Conservation (phyloP, 495 filamentous ascomycete species). For the Xylaria telfairii region DNA sequence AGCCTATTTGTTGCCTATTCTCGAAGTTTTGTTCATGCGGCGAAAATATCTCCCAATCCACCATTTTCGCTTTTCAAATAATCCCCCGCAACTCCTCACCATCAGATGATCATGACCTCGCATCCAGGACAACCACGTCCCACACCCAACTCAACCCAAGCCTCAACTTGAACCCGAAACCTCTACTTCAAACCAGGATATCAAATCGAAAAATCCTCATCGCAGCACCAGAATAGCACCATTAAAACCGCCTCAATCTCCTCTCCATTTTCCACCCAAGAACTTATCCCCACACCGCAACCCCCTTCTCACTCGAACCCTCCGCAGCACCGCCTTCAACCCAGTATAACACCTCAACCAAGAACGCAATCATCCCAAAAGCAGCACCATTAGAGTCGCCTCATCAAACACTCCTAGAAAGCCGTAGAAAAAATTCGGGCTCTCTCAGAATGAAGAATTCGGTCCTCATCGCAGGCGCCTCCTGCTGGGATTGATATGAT, state of each 20-base stretch:
- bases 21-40: background rate
- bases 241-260: no score
- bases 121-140: background rate
- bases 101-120: background rate
- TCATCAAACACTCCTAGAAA: background rate
- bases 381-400: background rate
- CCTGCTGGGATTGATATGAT: background rate
- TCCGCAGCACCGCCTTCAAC: background rate
- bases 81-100: background rate
- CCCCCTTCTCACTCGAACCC: background rate
- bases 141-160: background rate
- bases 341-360: background rate
- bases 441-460: background rate
- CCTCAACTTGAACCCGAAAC: no score
- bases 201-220: no score
- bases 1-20: background rate
- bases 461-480: background rate
- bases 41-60: background rate
- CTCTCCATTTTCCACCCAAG: no score
- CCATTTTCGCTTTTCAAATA: background rate
- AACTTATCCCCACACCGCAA: no score
- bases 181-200: no score
- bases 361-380: background rate
- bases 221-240: no score
- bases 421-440: background rate